Evolutionary conservation across 768 basidiomycete genomes (phyloP), one percentile per base, ranked within the genome.

Genomic region (Pleurotus salmoneostramineus): DNA sequence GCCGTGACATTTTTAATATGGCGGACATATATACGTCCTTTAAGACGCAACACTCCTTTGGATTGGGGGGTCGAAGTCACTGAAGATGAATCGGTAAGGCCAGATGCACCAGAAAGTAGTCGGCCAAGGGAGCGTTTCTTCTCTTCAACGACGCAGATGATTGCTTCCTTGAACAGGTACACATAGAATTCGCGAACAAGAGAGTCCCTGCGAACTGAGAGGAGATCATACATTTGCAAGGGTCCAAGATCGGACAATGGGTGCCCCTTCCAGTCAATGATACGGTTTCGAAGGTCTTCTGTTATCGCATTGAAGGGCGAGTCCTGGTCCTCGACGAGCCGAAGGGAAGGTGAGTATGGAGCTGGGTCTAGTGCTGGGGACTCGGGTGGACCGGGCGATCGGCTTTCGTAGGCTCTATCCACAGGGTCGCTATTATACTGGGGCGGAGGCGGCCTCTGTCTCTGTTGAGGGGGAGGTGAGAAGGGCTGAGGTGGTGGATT

Each of bases 101-200:
- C 73, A 4, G 84, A 82, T 0, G 87, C 85, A 58, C 76, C 81
- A 33, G 88, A 86, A 4, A 94, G 78, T 47, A 94, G 77, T 31
- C 88, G 83, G 6, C 88, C 85, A 2, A 95, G 73, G 0, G 88
- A 85, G 27, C 89, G 85, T 66, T 93, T 95, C 77, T 88, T 93
- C 73, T 99, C 96, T 70, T 98, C 95, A 15, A 91, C 83, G n/a
- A 98, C 94, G 70, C 97, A 99, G 59, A 99, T 94, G 62, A 99
- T 91, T 7, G 97, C 97, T 71, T 98, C 94, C 66, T 89, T 89
- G 83, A 98, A 99, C 31, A 99, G 83, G 74, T 98, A 98, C 60
- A 97, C 93, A 68, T 88, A 91, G 72, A 98, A 98, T 70, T 97
- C 95, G 56, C 95, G 85, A 15, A 95, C 88, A 60, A 93, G 88